Percentiles rank a stretch among this genome's conserved stretches.
These are phyloP conservation scores for Ogataea trehalophila DNA, from an alignment of 805 yeast genomes.

Conservation along the genomic window DNA sequence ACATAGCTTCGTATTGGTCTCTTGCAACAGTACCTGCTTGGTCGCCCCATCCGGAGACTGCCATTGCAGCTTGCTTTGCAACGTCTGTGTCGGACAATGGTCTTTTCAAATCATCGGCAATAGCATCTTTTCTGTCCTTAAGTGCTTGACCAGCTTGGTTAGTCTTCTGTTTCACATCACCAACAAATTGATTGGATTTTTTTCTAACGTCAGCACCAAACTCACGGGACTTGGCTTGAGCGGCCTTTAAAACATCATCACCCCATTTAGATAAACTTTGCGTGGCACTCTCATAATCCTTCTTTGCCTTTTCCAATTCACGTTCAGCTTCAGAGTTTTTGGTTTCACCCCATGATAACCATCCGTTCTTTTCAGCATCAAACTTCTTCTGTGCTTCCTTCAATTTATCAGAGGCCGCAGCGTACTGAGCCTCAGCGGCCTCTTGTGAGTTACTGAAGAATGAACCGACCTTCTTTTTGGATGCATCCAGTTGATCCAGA, in stretches of 20 bases:
- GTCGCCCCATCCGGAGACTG: constrained; percentile 45
- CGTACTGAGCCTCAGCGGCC: constrained; percentile 23
- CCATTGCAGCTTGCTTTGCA: constrained; percentile 31
- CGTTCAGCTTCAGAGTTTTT: constrained; percentile 32
- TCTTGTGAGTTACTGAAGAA: constrained; percentile 18
- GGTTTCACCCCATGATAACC: constrained; percentile 36
- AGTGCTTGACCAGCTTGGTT: constrained; percentile 6
- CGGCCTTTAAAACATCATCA: constrained; percentile 17
- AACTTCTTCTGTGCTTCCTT: constrained; percentile 32
- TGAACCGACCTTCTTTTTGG: constrained; percentile 12
- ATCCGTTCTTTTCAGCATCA: constrained; percentile 27
- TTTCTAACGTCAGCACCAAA: constrained; percentile 6
- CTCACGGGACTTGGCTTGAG: constrained; percentile 10
- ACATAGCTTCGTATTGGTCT: constrained; percentile 33
- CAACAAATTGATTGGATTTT: constrained; percentile 4
- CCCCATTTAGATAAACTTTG: constrained; percentile 21
- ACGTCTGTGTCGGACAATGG: constrained; percentile 26
- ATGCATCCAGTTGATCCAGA: constrained; percentile 9
- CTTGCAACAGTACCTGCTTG: constrained; percentile 38
- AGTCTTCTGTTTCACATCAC: constrained; percentile 12
- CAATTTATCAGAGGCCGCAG: constrained; percentile 20
- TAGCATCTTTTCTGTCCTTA: constrained; percentile 10
- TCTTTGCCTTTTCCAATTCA: constrained; percentile 32
- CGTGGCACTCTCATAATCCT: constrained; percentile 32
- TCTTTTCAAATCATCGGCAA: constrained; percentile 14